Percentiles rank a stretch among this genome's conserved stretches.
phyloP scores from a whole-genome alignment of 2,329 filamentous ascomycete genomes.

The Nothophaeocryptopus gaeumannii region DNA sequence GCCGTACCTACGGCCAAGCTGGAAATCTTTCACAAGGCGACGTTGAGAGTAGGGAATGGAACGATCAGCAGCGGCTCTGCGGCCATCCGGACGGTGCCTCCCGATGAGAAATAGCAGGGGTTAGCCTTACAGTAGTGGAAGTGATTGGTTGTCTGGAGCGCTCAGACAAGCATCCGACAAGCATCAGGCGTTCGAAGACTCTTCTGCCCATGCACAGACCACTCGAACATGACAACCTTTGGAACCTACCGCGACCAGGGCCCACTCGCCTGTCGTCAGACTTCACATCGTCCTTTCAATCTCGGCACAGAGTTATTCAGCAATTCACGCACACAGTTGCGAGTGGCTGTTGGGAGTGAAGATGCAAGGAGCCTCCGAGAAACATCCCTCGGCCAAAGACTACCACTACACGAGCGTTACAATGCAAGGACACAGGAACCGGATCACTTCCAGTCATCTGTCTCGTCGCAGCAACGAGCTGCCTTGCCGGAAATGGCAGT shows the following conservation, averaged over 20 bases:
- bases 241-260: neutral
- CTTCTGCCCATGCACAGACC: neutral
- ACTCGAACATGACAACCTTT: neutral
- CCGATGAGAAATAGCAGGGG: neutral
- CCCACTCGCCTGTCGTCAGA: constrained; percentile 2
- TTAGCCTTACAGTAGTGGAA: no score
- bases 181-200: neutral
- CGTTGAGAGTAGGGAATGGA: neutral
- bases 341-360: neutral
- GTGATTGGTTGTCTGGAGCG: neutral
- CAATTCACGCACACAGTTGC: neutral
- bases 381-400: neutral
- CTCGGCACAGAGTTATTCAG: no score
- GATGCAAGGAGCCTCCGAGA: no score
- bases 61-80: neutral
- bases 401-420: constrained; percentile 1
- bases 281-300: neutral
- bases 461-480: neutral
- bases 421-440: neutral
- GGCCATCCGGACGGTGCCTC: neutral
- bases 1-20: neutral
- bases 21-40: neutral
- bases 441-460: neutral
- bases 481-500: neutral
- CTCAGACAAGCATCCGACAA: neutral